These are phyloP conservation scores for Mucor circinelloides DNA, from an alignment of 371 early-diverging fungal species.

Conservation along the genomic window DNA sequence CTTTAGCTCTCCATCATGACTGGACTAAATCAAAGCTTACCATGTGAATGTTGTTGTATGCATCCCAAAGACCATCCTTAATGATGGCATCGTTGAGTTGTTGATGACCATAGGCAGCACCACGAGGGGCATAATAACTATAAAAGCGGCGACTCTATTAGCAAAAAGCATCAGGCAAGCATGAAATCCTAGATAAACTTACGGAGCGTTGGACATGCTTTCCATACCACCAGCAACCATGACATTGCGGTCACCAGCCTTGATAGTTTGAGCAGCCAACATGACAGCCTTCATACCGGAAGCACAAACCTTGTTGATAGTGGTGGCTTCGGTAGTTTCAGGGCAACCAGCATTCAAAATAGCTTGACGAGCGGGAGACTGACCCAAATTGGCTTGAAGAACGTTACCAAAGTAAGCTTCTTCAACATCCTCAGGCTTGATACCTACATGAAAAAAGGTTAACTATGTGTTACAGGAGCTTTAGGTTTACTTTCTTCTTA, in stretches of 20 bases:
- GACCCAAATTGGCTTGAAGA: conserved; percentile 79
- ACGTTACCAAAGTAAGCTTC: conserved; percentile 94
- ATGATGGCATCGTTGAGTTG: conserved; percentile 84
- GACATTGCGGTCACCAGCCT: conserved; percentile 58
- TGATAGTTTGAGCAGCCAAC: conserved; percentile 72
- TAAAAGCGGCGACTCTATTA: neutral
- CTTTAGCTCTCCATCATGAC: neutral
- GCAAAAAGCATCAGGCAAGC: neutral
- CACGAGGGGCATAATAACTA: conserved; percentile 70
- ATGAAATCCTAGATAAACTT: conserved; percentile 30
- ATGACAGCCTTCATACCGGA: conserved; percentile 91
- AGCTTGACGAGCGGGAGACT: conserved; percentile 89
- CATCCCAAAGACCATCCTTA: conserved; percentile 95
- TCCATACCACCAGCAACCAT: conserved; percentile 96
- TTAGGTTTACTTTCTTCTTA: neutral
- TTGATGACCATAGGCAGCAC: conserved; percentile 82
- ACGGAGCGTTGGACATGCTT: conserved; percentile 92
- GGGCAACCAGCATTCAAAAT: conserved; percentile 75
- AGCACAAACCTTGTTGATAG: conserved; percentile 95
- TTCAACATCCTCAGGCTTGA: conserved; percentile 74
- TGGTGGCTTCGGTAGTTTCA: conserved; percentile 80
- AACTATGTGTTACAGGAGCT: neutral
- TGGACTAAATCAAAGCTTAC: neutral
- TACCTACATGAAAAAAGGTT: conserved; percentile 24
- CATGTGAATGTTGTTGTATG: conserved; percentile 79